Base-by-base conservation (phyloP, 1,284 basidiomycete genomes). In the Ceratobasidium sp. region DNA sequence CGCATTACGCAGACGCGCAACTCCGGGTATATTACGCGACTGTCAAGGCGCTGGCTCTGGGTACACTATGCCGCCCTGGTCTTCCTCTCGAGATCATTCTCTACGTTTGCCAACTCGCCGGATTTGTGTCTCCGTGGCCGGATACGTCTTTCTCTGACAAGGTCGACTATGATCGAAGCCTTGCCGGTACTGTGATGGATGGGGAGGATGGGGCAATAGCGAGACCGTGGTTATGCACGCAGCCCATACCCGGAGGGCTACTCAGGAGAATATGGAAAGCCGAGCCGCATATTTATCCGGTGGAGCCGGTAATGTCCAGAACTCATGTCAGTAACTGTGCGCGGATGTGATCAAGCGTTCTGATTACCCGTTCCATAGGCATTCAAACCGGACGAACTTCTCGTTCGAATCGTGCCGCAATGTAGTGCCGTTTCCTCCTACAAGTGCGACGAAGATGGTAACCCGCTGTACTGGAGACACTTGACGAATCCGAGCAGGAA, bases 301-400 rank as follows among this genome's bases (percentile, higher is more conserved):
- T 52, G 21, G 65, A 70, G 43, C 65, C 65, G 8, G 53, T 70
- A 23, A 70, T 70, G 65, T 70, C 65, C 10, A 43, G 65, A 23
- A 70, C 65, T 21, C 53, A 70, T 36, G 65, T 70, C 23, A 53
- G 65, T 46, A 6, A 9, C 5, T 14, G 23, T 18, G 26, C 23
- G 28, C 30, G 3, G 1, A 21, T n/a, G 16, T 23, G 9, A 8
- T 43, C 30, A 2, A 34, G 36, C 36, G 36, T 6, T 6, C 26
- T 70, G 23, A 45, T 57, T 21, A 14, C 36, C 28, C 18, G 23
- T 30, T 23, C 8, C 10, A 10, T 32, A 70, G 65, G 65, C 65
- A 21, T 70, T 70, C 53, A 57, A 55, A 58, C 65, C 65, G n/a
- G 65, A 70, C 23, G 65, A 70, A 41, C 53, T 70, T 1, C 10